Percentiles rank a stretch among this genome's conserved stretches.
These are phyloP conservation scores for Colletotrichum orbiculare DNA, from an alignment of 2,329 filamentous ascomycete genomes.

Conservation along the genomic window DNA sequence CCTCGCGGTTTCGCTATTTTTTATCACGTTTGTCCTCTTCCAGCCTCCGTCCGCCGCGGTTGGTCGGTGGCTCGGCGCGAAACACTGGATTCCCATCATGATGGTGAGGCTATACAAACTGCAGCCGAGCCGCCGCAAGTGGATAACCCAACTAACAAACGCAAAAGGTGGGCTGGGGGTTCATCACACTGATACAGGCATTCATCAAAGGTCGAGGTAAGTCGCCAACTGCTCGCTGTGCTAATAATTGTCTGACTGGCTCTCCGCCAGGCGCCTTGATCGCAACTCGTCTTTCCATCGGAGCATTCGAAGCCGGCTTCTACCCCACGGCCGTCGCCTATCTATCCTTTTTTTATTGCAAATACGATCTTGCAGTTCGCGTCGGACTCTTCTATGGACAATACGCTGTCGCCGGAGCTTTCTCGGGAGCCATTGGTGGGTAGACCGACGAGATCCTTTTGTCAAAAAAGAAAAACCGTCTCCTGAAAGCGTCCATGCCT, in stretches of 20 bases:
- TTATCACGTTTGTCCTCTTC: constrained; percentile 67
- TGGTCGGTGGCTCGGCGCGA: constrained; percentile 55
- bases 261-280: constrained; percentile 38
- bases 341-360: constrained; percentile 67
- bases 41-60: constrained; percentile 64
- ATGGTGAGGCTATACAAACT: constrained; percentile 63
- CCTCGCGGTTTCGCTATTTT: constrained; percentile 66
- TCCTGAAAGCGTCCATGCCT: background rate
- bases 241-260: constrained; percentile 7
- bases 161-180: constrained; percentile 43
- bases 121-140: constrained; percentile 42
- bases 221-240: constrained; percentile 2
- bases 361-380: constrained; percentile 65
- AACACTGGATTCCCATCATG: constrained; percentile 65
- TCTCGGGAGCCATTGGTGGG: constrained; percentile 61
- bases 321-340: constrained; percentile 70
- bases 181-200: constrained; percentile 43
- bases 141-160: constrained; percentile 57
- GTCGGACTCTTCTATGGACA: constrained; percentile 68
- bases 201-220: constrained; percentile 43
- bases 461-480: background rate
- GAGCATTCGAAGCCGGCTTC: constrained; percentile 58
- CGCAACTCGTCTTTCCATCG: constrained; percentile 40
- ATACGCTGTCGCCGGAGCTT: constrained; percentile 64
- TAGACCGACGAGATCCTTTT: background rate